A percentile compares a stretch with the other conserved stretches of the same genome.
phyloP scores from a whole-genome alignment of 1,284 basidiomycete genomes.

The Austroboletus niveus region DNA sequence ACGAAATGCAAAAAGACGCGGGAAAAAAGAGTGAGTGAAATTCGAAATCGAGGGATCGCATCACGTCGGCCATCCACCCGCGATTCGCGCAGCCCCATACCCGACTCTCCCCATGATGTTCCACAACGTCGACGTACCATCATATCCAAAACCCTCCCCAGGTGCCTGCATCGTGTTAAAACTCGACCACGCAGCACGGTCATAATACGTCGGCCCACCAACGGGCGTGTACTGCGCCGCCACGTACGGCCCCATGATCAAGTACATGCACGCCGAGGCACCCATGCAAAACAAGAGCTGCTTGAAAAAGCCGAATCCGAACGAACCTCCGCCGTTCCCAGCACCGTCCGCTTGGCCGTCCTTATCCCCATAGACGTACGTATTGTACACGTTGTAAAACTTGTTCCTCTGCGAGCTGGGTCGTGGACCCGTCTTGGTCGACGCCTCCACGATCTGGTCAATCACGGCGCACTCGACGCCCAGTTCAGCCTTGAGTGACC shows the following conservation, averaged over 20 bases:
- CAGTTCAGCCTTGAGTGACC: slow-evolving; percentile 70
- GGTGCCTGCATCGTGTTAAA: slow-evolving; percentile 68
- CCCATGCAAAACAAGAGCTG: slow-evolving; percentile 54
- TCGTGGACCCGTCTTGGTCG: slow-evolving; percentile 39
- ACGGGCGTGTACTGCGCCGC: slow-evolving; percentile 52
- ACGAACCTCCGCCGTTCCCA: slow-evolving; percentile 19
- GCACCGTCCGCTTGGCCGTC: slow-evolving; percentile 12
- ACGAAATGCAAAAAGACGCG: slow-evolving; percentile 7
- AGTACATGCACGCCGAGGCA: slow-evolving; percentile 54
- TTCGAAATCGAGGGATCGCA: neutral
- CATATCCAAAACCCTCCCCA: slow-evolving; percentile 61
- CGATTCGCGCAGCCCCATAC: slow-evolving; percentile 68
- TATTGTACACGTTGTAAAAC: slow-evolving; percentile 84
- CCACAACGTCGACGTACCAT: slow-evolving; percentile 54
- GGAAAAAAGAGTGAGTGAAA: neutral
- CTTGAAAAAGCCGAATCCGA: slow-evolving; percentile 31
- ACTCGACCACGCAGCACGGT: slow-evolving; percentile 73
- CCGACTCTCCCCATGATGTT: slow-evolving; percentile 60
- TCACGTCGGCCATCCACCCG: slow-evolving; percentile 64
- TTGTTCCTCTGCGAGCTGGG: slow-evolving; percentile 40
- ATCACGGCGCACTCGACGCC: slow-evolving; percentile 76
- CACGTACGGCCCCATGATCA: slow-evolving; percentile 56
- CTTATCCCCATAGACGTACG: slow-evolving; percentile 61
- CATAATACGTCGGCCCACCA: slow-evolving; percentile 71
- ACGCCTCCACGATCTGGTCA: slow-evolving; percentile 61